Base-by-base conservation (phyloP, 305 asterid genomes). In the Ajuga reptans region DNA sequence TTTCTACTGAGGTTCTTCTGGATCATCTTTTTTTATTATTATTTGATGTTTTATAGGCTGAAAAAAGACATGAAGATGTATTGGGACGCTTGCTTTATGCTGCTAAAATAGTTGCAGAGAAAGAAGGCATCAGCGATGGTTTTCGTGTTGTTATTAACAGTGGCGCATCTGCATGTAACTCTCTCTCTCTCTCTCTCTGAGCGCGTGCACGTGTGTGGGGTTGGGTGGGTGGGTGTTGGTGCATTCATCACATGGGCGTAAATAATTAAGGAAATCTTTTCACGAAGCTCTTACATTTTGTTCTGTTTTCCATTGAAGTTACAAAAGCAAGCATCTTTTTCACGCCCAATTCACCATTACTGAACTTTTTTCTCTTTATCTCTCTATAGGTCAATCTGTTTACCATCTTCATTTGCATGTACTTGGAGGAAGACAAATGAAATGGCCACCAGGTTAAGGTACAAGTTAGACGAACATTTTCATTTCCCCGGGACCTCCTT, bases 401-500 rank as follows among this genome's bases (percentile, higher is more conserved):
- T 92, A 92, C 86, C 98, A 93, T 87, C 86, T 93, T 75, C 98
- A 93, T 85, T 79, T 93, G 74, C 98, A 90, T 68, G 98, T 93
- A 45, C 96, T 93, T 66, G 98, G 96, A 4, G 98, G 97, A 49
- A 88, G 98, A 78, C 97, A 89, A 79, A 81, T 93, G 92, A 87
- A 87, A 77, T 93, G 98, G 98, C 98, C 98, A 8, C 86, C 98
- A 45, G 98, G 97, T 65, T 90, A 77, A 79, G 80, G 14, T 53
- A 15, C 67, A 12, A 29, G 64, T 17, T 39, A 36, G 67, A 9
- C 37, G 66, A 49, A 9, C 65, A 10, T 33, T 52, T 33, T 53
- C 21, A 17, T 53, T 18, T 64, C 29, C 18, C 14, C 63, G 33
- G 51, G n/a, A n/a, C n/a, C n/a, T n/a, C 24, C 47, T 34, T 16